Conservation (phyloP, 2,329 filamentous ascomycete genomes). For the Mycosphaerella arachidis region DNA sequence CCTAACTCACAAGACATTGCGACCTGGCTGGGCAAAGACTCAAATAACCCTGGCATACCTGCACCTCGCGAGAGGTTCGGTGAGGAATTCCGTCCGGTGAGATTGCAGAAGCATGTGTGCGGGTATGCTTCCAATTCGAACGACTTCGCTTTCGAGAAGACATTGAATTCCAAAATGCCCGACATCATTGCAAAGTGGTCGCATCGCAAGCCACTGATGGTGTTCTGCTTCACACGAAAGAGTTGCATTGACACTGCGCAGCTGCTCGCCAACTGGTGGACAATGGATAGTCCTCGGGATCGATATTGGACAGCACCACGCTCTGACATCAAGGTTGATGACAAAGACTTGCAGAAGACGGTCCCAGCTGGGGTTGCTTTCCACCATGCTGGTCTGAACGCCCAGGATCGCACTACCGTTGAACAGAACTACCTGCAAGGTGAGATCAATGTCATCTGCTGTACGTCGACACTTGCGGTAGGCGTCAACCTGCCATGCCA, state of each 20-base stretch:
- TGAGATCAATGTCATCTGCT: conserved; percentile 76
- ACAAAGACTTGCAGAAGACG: conserved; percentile 57
- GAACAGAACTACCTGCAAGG: conserved; percentile 66
- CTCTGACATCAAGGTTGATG: conserved; percentile 49
- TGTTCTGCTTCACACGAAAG: conserved; percentile 76
- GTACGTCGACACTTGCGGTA: conserved; percentile 78
- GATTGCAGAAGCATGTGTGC: conserved; percentile 69
- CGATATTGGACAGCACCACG: conserved; percentile 61
- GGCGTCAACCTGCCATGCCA: conserved; percentile 69
- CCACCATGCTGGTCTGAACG: conserved; percentile 72
- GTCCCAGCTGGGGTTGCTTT: conserved; percentile 65
- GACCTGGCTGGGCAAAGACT: conserved; percentile 67
- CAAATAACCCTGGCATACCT: conserved; percentile 56
- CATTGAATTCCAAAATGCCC: conserved; percentile 61
- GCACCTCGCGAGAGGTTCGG: conserved; percentile 67
- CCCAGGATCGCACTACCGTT: conserved; percentile 59
- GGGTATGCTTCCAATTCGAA: conserved; percentile 63
- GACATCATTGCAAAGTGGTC: conserved; percentile 64
- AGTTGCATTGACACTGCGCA: conserved; percentile 66
- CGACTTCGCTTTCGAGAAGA: conserved; percentile 72
- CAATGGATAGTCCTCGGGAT: conserved; percentile 45
- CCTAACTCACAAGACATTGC: conserved; percentile 79
- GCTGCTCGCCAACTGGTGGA: conserved; percentile 63
- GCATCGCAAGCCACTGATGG: conserved; percentile 68
- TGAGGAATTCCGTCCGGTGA: conserved; percentile 75